Conservation (phyloP, 345 rosid genomes). For the Ceriops tagal region DNA sequence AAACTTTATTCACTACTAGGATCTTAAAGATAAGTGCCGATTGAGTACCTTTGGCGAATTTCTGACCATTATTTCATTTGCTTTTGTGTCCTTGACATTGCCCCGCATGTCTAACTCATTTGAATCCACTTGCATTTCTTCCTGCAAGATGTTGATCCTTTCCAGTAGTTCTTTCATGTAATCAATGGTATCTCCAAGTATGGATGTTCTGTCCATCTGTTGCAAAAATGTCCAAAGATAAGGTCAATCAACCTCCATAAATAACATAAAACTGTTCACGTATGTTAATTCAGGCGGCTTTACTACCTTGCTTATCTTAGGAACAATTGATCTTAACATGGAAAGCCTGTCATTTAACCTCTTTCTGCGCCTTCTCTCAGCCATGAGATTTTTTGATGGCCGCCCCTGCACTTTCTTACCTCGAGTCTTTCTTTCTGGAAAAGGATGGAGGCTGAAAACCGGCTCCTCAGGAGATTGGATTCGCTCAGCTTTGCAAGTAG, state of each 20-base stretch:
- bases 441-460: constrained; percentile 29
- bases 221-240: not conserved
- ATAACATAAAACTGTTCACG: not conserved
- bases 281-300: not conserved
- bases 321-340: constrained; percentile 42
- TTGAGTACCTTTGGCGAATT: constrained; percentile 29
- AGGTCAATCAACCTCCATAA: constrained; percentile 1
- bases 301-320: constrained; percentile 48
- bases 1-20: not conserved
- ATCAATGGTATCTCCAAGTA: constrained; percentile 27
- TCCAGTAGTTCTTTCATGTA: constrained; percentile 30
- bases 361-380: constrained; percentile 41
- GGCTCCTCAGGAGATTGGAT: constrained; percentile 33
- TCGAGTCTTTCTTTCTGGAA: constrained; percentile 29
- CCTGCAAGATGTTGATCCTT: constrained; percentile 24
- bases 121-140: constrained; percentile 15
- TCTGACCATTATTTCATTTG: constrained; percentile 19
- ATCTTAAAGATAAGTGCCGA: not conserved
- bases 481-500: constrained; percentile 39
- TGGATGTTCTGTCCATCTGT: constrained; percentile 37
- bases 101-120: constrained; percentile 6
- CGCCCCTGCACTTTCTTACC: constrained; percentile 32
- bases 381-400: constrained; percentile 42
- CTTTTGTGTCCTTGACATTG: constrained; percentile 23
- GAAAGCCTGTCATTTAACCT: constrained; percentile 36